A percentile compares a stretch with the other conserved stretches of the same genome.
These are phyloP conservation scores for Microstegium vimineum DNA, from an alignment of 176 grass and related monocot genomes.

Conservation along the genomic window DNA sequence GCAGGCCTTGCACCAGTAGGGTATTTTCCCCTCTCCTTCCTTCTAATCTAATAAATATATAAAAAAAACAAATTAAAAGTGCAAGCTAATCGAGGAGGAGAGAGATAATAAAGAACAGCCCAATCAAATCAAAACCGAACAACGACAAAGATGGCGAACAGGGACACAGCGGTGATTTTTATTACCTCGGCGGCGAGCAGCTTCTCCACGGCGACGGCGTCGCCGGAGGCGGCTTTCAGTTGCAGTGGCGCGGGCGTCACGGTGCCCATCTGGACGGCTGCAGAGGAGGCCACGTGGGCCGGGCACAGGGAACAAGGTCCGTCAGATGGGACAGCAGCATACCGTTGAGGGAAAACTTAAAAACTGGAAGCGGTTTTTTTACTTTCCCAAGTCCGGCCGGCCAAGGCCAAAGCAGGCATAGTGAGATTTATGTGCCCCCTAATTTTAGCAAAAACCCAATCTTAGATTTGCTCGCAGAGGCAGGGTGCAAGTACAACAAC, in stretches of 20 bases:
- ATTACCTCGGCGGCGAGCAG: conserved; percentile 34
- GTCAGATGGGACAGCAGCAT: conserved; percentile 35
- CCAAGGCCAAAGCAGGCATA: neutral
- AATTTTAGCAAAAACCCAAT: conserved; percentile 47
- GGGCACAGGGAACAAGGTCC: conserved; percentile 10
- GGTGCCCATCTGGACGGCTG: conserved; percentile 45
- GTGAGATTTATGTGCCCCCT: neutral
- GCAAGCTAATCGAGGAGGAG: neutral
- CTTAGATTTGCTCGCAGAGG: neutral
- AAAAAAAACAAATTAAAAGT: neutral
- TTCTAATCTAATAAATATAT: neutral
- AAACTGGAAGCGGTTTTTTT: conserved; percentile 29
- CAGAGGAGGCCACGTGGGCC: conserved; percentile 24
- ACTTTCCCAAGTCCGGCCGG: conserved; percentile 4
- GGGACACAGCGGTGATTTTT: neutral
- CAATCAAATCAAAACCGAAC: neutral
- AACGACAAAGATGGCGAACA: neutral
- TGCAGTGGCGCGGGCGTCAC: conserved; percentile 5
- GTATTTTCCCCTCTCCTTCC: neutral
- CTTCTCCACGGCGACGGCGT: neutral
- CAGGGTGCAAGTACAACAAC: neutral
- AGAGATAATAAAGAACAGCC: neutral
- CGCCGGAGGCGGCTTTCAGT: neutral
- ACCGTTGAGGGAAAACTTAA: conserved; percentile 52
- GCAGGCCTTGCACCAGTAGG: neutral